Conservation (phyloP, 2,329 filamentous ascomycete genomes). For the Bertia moriformis region DNA sequence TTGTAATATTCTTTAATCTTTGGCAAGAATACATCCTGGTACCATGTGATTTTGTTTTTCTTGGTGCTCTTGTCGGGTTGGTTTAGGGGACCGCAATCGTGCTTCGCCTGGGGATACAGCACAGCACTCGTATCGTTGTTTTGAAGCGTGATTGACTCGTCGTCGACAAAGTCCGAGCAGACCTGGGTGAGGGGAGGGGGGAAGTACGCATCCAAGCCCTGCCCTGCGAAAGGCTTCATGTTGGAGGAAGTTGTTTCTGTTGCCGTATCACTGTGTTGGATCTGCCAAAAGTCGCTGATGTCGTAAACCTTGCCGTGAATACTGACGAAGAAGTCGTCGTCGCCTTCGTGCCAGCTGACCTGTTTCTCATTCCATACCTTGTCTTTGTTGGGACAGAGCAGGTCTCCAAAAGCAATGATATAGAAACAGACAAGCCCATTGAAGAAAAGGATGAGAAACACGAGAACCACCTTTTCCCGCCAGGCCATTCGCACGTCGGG, state of each 20-base stretch:
- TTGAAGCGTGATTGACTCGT: constrained; percentile 37
- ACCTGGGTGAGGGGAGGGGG: constrained; percentile 59
- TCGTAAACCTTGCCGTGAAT: constrained; percentile 85
- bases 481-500: constrained; percentile 94
- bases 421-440: constrained; percentile 80
- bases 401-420: constrained; percentile 70
- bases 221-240: constrained; percentile 69
- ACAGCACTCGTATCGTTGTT: constrained; percentile 45
- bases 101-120: constrained; percentile 37
- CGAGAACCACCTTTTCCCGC: constrained; percentile 83
- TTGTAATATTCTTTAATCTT: constrained; percentile 76
- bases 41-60: constrained; percentile 61
- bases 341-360: constrained; percentile 54
- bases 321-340: constrained; percentile 67
- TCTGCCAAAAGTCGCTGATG: constrained; percentile 72
- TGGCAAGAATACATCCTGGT: constrained; percentile 57
- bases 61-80: constrained; percentile 34
- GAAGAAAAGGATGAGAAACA: constrained; percentile 64
- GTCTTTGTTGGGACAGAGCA: constrained; percentile 81
- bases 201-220: constrained; percentile 76
- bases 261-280: constrained; percentile 64
- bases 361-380: constrained; percentile 71
- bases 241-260: constrained; percentile 41
- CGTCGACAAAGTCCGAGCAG: constrained; percentile 59
- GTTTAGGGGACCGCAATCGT: constrained; percentile 60